A percentile compares a stretch with the other conserved stretches of the same genome.
Evolutionary conservation across 768 basidiomycete genomes (phyloP).

Genomic region (Suillus weaverae): DNA sequence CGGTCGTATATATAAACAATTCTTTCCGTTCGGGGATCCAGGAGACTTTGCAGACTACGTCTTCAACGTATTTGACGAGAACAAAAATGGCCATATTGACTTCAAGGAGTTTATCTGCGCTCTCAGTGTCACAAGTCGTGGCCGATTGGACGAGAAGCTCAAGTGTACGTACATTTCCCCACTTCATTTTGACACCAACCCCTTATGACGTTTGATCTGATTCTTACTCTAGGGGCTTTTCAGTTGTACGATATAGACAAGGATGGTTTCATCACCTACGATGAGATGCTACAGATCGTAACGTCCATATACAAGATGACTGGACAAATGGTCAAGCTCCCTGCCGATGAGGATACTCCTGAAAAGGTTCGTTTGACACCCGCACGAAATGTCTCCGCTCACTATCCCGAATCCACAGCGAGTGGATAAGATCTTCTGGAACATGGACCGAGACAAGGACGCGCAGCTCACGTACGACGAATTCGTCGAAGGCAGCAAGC

Average conservation of each 20-base stretch:
- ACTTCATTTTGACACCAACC: slow-evolving; percentile 8
- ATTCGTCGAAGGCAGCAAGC: slow-evolving; percentile 97
- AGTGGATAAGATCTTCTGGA: slow-evolving; percentile 97
- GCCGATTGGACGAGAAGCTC: slow-evolving; percentile 94
- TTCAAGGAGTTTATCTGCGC: slow-evolving; percentile 99
- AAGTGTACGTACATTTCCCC: slow-evolving; percentile 66
- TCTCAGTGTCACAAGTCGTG: slow-evolving; percentile 91
- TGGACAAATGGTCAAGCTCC: slow-evolving; percentile 97
- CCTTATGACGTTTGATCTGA: slow-evolving; percentile 9
- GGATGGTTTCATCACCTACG: slow-evolving; percentile 96
- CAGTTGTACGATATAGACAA: slow-evolving; percentile 99
- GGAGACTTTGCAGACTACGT: slow-evolving; percentile 96
- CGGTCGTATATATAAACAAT: slow-evolving; percentile 97
- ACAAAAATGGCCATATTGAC: slow-evolving; percentile 96
- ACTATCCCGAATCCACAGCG: slow-evolving; percentile 51
- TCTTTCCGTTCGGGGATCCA: slow-evolving; percentile 99
- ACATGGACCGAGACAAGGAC: slow-evolving; percentile 97
- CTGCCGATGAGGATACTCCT: slow-evolving; percentile 99
- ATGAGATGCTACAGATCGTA: slow-evolving; percentile 99
- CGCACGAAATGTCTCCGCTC: slow-evolving; percentile 13
- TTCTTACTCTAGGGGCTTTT: slow-evolving; percentile 83
- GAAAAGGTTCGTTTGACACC: slow-evolving; percentile 69
- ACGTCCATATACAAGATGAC: slow-evolving; percentile 99
- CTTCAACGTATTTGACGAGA: slow-evolving; percentile 96
- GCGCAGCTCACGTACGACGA: slow-evolving; percentile 93